These are phyloP conservation scores for Boletus bicolor DNA, from an alignment of 768 basidiomycete species.

Conservation along the genomic window DNA sequence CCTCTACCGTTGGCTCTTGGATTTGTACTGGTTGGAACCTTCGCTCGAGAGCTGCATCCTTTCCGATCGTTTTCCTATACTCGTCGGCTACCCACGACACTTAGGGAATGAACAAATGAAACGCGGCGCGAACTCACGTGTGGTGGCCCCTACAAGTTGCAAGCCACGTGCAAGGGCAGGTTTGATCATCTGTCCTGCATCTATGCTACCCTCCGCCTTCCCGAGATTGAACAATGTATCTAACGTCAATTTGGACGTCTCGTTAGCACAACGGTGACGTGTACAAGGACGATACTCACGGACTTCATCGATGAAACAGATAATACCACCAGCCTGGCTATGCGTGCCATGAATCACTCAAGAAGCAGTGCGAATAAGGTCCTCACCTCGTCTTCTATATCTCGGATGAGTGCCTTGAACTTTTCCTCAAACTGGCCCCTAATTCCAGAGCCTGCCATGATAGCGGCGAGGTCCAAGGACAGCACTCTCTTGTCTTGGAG, in stretches of 20 bases:
- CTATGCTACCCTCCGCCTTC: constrained; percentile 88
- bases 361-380: constrained; percentile 25
- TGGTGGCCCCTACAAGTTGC: constrained; percentile 88
- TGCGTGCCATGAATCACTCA: constrained; percentile 16
- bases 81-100: constrained; percentile 54
- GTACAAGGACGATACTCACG: constrained; percentile 50
- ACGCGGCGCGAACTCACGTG: constrained; percentile 48
- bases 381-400: constrained; percentile 77
- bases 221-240: constrained; percentile 85
- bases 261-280: background rate
- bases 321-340: constrained; percentile 64
- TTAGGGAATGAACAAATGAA: background rate
- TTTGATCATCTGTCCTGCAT: constrained; percentile 92
- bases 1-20: constrained; percentile 83
- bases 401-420: constrained; percentile 84
- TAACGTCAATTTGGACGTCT: constrained; percentile 20
- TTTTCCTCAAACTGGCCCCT: constrained; percentile 93
- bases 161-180: constrained; percentile 85
- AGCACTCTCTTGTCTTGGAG: constrained; percentile 86
- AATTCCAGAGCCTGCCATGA: constrained; percentile 88
- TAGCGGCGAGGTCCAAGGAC: constrained; percentile 76
- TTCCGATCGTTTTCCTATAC: constrained; percentile 87
- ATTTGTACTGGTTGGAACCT: constrained; percentile 89
- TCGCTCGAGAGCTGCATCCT: constrained; percentile 87
- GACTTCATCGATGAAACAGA: constrained; percentile 94